Conservation (phyloP, 306 rosid species). For the Pyrus pyrifolia region DNA sequence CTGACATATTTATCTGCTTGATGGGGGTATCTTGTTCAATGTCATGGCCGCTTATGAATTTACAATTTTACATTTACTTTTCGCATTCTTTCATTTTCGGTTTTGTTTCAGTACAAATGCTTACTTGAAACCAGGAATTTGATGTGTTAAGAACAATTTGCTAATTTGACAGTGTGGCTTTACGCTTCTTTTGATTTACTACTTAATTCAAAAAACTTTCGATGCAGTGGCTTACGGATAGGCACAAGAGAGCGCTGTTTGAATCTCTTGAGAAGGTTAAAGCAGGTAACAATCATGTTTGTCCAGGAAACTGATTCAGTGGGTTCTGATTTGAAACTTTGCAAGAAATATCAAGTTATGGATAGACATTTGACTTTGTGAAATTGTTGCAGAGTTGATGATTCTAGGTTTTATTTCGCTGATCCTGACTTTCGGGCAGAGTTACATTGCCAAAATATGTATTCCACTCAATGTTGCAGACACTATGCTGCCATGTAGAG, state of each 20-base stretch:
- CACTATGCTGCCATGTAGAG: constrained; percentile 67
- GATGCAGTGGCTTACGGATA: constrained; percentile 44
- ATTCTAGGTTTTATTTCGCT: constrained; percentile 87
- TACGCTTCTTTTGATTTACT: neutral
- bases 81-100: neutral
- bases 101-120: neutral
- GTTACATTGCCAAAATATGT: constrained; percentile 65
- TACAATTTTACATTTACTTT: neutral
- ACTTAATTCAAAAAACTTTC: neutral
- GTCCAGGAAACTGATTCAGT: neutral
- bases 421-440: constrained; percentile 79
- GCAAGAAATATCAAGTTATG: neutral
- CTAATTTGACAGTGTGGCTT: neutral
- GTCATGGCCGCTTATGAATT: neutral
- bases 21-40: neutral
- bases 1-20: neutral
- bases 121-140: neutral
- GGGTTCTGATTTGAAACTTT: neutral
- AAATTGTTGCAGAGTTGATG: constrained; percentile 81
- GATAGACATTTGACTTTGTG: constrained; percentile 3
- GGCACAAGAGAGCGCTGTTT: constrained; percentile 62
- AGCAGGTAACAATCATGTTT: constrained; percentile 43
- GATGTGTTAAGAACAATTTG: neutral
- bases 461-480: constrained; percentile 46
- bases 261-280: constrained; percentile 90